Conservation (phyloP, 305 asterid genomes). For the Fraxinus sp. region DNA sequence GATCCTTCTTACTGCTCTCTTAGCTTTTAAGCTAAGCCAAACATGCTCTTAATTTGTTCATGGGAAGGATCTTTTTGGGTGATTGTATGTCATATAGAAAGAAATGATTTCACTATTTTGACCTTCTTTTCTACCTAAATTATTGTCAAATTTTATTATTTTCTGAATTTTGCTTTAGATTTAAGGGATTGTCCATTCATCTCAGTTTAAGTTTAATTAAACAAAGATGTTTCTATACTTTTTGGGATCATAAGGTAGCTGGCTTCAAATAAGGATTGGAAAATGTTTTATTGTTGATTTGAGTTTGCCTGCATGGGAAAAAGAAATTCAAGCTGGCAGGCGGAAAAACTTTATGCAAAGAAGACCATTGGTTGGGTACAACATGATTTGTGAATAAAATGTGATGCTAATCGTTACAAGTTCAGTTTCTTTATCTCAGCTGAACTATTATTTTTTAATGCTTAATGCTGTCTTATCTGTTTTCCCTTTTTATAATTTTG, state of each 20-base stretch:
- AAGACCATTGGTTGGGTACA: background rate
- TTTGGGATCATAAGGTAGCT: background rate
- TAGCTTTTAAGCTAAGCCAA: background rate
- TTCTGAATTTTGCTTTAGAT: background rate
- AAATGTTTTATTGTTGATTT: background rate
- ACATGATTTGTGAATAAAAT: background rate
- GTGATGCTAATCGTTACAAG: background rate
- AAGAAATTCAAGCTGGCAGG: background rate
- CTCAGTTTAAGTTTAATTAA: background rate
- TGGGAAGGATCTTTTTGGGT: slow-evolving; percentile 6
- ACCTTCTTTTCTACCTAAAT: background rate
- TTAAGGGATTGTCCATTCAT: background rate
- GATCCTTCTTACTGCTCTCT: background rate
- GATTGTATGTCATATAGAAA: background rate
- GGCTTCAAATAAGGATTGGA: background rate
- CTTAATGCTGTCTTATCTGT: background rate
- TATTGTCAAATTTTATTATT: background rate
- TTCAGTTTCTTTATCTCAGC: background rate
- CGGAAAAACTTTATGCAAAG: background rate
- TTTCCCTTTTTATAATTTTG: background rate
- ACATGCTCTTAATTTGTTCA: background rate
- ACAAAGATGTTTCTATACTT: background rate
- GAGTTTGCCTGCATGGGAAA: background rate
- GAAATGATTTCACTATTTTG: slow-evolving; percentile 2
- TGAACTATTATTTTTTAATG: background rate